phyloP scores from a whole-genome alignment of 2,329 filamentous ascomycete genomes.

The Penicillium occitanis region DNA sequence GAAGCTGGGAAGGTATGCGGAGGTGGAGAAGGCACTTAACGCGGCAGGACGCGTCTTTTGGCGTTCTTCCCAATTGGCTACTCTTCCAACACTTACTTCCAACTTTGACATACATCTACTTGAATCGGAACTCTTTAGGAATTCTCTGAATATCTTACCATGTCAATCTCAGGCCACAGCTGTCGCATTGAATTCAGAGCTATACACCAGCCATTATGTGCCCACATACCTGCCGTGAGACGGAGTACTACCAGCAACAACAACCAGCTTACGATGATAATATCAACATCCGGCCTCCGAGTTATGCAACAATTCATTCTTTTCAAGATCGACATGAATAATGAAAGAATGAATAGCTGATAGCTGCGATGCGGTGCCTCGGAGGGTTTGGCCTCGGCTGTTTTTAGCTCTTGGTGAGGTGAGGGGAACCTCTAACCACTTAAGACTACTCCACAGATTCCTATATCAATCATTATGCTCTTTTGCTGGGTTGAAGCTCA shows the following conservation, averaged over 20 bases:
- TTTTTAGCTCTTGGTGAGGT: slow-evolving; percentile 12
- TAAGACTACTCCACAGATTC: background rate
- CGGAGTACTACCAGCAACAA: background rate
- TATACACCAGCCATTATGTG: background rate
- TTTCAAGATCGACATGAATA: background rate
- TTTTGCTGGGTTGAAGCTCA: background rate
- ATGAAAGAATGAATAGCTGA: background rate
- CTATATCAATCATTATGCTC: background rate
- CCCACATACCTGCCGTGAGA: background rate
- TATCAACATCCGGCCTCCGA: background rate
- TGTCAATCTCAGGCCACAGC: background rate
- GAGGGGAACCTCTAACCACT: slow-evolving; percentile 14
- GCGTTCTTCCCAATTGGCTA: slow-evolving; percentile 17
- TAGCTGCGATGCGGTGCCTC: slow-evolving; percentile 8
- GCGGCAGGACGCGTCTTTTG: slow-evolving; percentile 27
- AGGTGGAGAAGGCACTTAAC: slow-evolving; percentile 21
- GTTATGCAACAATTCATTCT: background rate
- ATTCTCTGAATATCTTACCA: background rate
- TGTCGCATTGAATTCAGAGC: background rate
- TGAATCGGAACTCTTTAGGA: background rate
- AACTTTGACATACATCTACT: background rate
- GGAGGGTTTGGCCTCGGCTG: slow-evolving; percentile 8
- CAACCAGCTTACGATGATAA: background rate
- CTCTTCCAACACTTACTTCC: background rate
- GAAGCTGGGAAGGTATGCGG: background rate